Base-by-base conservation (phyloP, 2,329 filamentous ascomycete species). In the Aspergillus sp. region DNA sequence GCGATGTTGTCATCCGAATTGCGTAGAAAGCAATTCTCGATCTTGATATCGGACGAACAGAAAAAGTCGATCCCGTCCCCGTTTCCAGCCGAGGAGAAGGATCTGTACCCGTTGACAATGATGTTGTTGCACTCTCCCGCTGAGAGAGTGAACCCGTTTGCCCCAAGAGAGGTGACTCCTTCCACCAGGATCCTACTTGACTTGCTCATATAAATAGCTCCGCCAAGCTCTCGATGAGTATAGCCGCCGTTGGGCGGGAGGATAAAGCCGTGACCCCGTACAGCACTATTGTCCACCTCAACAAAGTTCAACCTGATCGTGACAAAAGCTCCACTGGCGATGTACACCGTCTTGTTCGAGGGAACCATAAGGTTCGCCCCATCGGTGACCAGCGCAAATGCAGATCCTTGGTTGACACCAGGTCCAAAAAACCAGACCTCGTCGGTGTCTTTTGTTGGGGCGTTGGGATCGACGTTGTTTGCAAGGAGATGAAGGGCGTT, bases 1-100 rank as follows among this genome's bases (percentile, higher is more conserved):
- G 71, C 70, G 30, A 73, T 65, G 13, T 50, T 65, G 47, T 73
- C 71, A 46, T 73, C 71, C 1, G 68, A 71, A 49, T 68, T 73
- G 11, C 71, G 64, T 33, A 73, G 50, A 52, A 73, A 73, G 42
- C 61, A 61, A 13, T 63, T 65, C 26, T 73, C 64, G 5, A 69
- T 57, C 1, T 64, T 47, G 14, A 60, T 43, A 13, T 50, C 33
- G 17, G 32, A 36, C 11, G 38, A 55, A 44, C 55, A 56, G 38
- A 55, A 59, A 10, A 61, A 43, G 49, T 60, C 51, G 22, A 62
- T 56, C 19, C 56, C 59, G 35, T 56, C 55, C 6, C 47, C 55
- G 51, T 57, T 67, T 49, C 48, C 66, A 58, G 52, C 56, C 47
- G 51, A 50, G 6, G 50, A 59, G 26, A 68, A 68, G 26, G 71